phyloP scores from a whole-genome alignment of 2,329 filamentous ascomycete species.

The Aaosphaeria arxii region DNA sequence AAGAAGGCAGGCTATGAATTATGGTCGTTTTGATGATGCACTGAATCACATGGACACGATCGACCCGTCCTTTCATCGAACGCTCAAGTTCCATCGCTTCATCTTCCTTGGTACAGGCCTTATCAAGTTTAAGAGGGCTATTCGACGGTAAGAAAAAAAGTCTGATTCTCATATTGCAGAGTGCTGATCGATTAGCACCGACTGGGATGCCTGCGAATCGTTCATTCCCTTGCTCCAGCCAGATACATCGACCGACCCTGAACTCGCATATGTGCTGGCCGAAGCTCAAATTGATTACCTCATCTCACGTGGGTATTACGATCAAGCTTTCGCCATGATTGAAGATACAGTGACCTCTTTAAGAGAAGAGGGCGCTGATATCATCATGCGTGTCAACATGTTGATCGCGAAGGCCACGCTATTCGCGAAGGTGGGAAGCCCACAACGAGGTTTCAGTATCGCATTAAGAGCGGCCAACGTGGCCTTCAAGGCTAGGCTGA shows the following conservation, averaged over 20 bases:
- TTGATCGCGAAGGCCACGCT: constrained; percentile 71
- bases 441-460: constrained; percentile 74
- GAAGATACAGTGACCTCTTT: constrained; percentile 51
- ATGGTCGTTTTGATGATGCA: constrained; percentile 70
- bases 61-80: constrained; percentile 61
- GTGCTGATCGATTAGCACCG: constrained; percentile 41
- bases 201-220: constrained; percentile 55
- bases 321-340: constrained; percentile 53
- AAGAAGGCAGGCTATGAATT: constrained; percentile 51
- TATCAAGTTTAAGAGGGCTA: constrained; percentile 61
- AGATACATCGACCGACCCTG: constrained; percentile 53
- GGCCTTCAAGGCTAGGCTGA: constrained; percentile 65
- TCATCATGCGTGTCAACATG: constrained; percentile 67
- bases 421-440: constrained; percentile 64
- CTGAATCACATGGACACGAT: constrained; percentile 59
- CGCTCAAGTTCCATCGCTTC: constrained; percentile 75
- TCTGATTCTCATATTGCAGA: neutral
- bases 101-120: constrained; percentile 66
- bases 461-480: constrained; percentile 72
- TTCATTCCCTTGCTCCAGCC: constrained; percentile 58
- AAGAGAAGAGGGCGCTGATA: constrained; percentile 57
- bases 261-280: constrained; percentile 58
- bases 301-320: constrained; percentile 52
- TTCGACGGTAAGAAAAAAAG: constrained; percentile 47
- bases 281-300: constrained; percentile 60